A percentile compares a stretch with the other conserved stretches of the same genome.
These are phyloP conservation scores for Cyclocybe cylindracea DNA, from an alignment of 768 basidiomycete species.

Conservation along the genomic window DNA sequence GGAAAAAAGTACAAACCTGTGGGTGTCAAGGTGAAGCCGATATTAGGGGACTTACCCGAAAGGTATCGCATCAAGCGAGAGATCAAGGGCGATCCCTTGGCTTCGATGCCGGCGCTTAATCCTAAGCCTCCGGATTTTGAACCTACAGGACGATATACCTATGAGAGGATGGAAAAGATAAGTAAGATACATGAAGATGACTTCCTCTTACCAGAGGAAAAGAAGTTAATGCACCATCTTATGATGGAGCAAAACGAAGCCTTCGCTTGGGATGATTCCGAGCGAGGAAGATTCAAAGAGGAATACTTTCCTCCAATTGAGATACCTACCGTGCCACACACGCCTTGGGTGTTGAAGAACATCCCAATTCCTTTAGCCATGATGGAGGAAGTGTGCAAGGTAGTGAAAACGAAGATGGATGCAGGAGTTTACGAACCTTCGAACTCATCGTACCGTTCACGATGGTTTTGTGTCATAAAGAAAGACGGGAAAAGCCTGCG, in stretches of 20 bases:
- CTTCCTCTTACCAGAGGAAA: not conserved
- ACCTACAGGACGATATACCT: too few relatives aligned
- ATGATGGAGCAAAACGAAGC: conserved; percentile 25
- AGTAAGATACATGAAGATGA: too few relatives aligned
- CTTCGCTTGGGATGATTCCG: conserved; percentile 26
- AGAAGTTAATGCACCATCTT: conserved; percentile 31
- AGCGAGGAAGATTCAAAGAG: conserved; percentile 33
- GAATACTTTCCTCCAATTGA: conserved; percentile 34
- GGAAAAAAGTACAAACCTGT: too few relatives aligned
- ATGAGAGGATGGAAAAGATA: too few relatives aligned
- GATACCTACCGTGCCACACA: conserved; percentile 35
- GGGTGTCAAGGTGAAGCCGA: too few relatives aligned
- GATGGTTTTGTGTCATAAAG: conserved; percentile 40
- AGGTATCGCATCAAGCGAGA: too few relatives aligned
- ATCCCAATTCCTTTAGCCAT: conserved; percentile 34
- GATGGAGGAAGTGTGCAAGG: conserved; percentile 27
- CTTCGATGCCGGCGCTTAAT: too few relatives aligned
- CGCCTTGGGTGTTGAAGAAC: conserved; percentile 24
- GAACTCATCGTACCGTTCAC: conserved; percentile 35
- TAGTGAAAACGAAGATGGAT: conserved; percentile 36
- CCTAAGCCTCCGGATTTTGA: too few relatives aligned
- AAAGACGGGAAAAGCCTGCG: conserved; percentile 33
- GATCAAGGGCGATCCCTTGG: too few relatives aligned
- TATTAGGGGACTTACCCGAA: too few relatives aligned
- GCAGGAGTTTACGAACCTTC: conserved; percentile 41